Base-by-base conservation (phyloP, 2,329 filamentous ascomycete genomes). In the Penicillium sp. region DNA sequence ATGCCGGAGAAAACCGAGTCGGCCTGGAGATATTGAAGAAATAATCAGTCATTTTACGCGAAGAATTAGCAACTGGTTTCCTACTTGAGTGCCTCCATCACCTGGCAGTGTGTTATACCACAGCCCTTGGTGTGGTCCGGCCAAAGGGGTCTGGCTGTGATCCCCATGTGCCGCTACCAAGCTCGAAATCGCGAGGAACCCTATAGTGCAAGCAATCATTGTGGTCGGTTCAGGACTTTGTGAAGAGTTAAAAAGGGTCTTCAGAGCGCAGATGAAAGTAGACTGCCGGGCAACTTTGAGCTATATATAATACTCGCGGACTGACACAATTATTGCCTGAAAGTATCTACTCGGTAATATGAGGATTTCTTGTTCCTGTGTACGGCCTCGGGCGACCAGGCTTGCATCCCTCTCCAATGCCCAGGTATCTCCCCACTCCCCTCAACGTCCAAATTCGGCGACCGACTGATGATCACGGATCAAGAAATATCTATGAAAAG, bases 1-100 rank as follows among this genome's bases (percentile, higher is more conserved):
- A 95, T 94, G 25, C 90, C 90, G 1, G 88, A 92, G 74, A 94
- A 95, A 51, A 94, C 89, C 0, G 89, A 91, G 69, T 95, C 89
- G 53, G 89, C 89, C 87, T 92, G 42, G 33, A 40, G 24, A n/a
- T 30, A 40, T 31, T 22, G 33, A 25, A n/a, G 10, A 10, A n/a
- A 11, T n/a, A n/a, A 40, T 25, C 39, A 41, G 39, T 8, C 22
- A 25, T n/a, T 27, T 27, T 6, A 11, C 16, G 30, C 22, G 11
- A 16, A 30, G 16, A 4, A 0, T 13, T 18, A n/a, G 2, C 13
- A 9, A n/a, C 2, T n/a, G 18, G 16, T 9, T 10, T 56, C 75
- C 44, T 64, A 89, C 88, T 79, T 94, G 89, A 35, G 84, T 94
- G 50, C 89, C 90, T 24, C 90, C 89, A 71, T 94, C 90, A 31